Percentiles rank a stretch among this genome's conserved stretches.
Conservation (phyloP, 345 rosid genomes). For the Eucalyptus marginata region DNA sequence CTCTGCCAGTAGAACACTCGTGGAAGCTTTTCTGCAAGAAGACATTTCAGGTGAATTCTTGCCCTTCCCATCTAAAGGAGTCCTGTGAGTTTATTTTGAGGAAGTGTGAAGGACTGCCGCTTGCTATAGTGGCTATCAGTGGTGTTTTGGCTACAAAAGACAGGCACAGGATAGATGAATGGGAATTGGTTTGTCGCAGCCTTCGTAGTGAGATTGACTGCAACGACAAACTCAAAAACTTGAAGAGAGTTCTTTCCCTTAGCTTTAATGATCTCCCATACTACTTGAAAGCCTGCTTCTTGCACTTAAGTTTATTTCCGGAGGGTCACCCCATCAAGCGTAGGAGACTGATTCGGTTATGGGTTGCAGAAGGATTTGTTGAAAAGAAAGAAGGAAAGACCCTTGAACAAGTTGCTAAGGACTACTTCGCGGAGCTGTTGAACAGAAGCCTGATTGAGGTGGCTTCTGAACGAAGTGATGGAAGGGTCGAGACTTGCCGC, state of each 20-base stretch:
- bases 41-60: conserved; percentile 12
- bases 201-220: conserved; percentile 18
- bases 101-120: conserved; percentile 30
- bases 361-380: conserved; percentile 38
- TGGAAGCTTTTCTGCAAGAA: conserved; percentile 23
- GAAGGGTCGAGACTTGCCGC: conserved; percentile 16
- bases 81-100: conserved; percentile 7
- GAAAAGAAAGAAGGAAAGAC: conserved; percentile 23
- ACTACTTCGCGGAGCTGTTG: conserved; percentile 24
- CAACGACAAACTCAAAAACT: conserved; percentile 9
- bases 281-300: conserved; percentile 24
- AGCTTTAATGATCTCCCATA: conserved; percentile 36
- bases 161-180: conserved; percentile 10
- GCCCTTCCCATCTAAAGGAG: conserved; percentile 19
- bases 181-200: conserved; percentile 17
- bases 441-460: conserved; percentile 26
- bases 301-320: conserved; percentile 31
- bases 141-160: conserved; percentile 26
- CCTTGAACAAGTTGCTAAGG: conserved; percentile 29
- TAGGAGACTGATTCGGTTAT: conserved; percentile 16
- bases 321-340: conserved; percentile 15
- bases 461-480: conserved; percentile 7
- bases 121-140: conserved; percentile 35
- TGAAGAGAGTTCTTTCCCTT: conserved; percentile 22
- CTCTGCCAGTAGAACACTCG: conserved; percentile 8